Conservation (phyloP, 345 rosid genomes). For the Tarenaya hassleriana region DNA sequence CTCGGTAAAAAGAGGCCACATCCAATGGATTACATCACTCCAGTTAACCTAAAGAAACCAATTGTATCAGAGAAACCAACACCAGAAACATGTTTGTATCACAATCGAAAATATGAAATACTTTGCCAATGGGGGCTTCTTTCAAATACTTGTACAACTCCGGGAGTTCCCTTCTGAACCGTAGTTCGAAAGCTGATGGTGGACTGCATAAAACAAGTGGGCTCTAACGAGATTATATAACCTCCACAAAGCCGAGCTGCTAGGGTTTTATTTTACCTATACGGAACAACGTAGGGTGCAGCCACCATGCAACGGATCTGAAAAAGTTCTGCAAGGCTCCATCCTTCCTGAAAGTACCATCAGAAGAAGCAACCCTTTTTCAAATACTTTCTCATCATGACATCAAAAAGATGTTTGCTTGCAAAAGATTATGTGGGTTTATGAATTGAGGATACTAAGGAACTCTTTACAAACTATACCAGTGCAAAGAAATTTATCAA, state of each 20-base stretch:
- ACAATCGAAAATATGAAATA: slow-evolving; percentile 20
- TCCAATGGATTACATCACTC: slow-evolving; percentile 89
- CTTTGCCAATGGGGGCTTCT: slow-evolving; percentile 67
- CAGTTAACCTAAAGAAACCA: slow-evolving; percentile 53
- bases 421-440: no score
- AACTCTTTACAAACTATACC: slow-evolving; percentile 36
- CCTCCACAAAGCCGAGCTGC: slow-evolving; percentile 4
- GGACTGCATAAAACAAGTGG: slow-evolving; percentile 39
- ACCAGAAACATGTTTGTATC: not conserved
- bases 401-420: no score
- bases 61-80: slow-evolving; percentile 1
- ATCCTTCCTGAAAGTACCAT: slow-evolving; percentile 62
- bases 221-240: not conserved
- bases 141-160: slow-evolving; percentile 55
- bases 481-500: slow-evolving; percentile 80
- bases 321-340: slow-evolving; percentile 89
- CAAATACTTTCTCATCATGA: slow-evolving; percentile 3
- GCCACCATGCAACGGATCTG: slow-evolving; percentile 61
- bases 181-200: slow-evolving; percentile 66
- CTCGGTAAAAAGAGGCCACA: slow-evolving; percentile 92
- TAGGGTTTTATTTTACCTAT: slow-evolving; percentile 54
- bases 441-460: not conserved
- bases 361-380: not conserved
- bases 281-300: slow-evolving; percentile 94
- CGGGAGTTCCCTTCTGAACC: slow-evolving; percentile 54